phyloP scores from a whole-genome alignment of 768 basidiomycete species.

The Dioszegia aurantiaca region DNA sequence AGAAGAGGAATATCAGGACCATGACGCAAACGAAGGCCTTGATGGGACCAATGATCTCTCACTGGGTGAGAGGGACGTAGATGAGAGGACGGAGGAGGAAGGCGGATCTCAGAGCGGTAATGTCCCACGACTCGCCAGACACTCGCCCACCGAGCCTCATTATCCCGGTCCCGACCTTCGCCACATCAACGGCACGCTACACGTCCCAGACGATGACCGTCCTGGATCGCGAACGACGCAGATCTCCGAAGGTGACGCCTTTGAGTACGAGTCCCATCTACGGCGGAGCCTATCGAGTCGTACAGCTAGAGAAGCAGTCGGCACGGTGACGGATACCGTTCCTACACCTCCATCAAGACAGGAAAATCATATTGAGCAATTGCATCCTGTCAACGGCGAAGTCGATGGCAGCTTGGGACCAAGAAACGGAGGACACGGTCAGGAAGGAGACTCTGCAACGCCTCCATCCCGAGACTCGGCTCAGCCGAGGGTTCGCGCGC shows the following conservation, averaged over 20 bases:
- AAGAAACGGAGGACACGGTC: too few species aligned
- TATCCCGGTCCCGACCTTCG: not conserved
- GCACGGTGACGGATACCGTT: conserved; percentile 16
- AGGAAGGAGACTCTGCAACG: too few species aligned
- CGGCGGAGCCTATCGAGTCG: conserved; percentile 40
- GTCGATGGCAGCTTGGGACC: too few species aligned
- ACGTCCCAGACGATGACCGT: conserved; percentile 29
- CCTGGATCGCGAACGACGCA: conserved; percentile 38
- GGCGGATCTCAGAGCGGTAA: not conserved
- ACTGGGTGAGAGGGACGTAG: too few species aligned
- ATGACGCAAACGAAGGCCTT: too few species aligned
- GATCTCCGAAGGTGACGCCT: conserved; percentile 39
- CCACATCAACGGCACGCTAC: not conserved
- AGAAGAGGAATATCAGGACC: not conserved
- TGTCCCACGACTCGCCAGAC: conserved; percentile 13
- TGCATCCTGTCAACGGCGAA: too few species aligned
- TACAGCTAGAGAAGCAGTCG: conserved; percentile 30
- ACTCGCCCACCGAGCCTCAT: conserved; percentile 18
- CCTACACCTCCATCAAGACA: not conserved
- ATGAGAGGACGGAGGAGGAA: not conserved
- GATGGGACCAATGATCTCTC: too few species aligned
- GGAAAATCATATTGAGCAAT: conserved; percentile 14
- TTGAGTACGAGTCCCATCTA: conserved; percentile 48
- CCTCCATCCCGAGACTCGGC: too few species aligned
- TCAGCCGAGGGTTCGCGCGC: too few species aligned